phyloP scores from a whole-genome alignment of 495 filamentous ascomycete species.

The Lasiosphaeris hirsuta region DNA sequence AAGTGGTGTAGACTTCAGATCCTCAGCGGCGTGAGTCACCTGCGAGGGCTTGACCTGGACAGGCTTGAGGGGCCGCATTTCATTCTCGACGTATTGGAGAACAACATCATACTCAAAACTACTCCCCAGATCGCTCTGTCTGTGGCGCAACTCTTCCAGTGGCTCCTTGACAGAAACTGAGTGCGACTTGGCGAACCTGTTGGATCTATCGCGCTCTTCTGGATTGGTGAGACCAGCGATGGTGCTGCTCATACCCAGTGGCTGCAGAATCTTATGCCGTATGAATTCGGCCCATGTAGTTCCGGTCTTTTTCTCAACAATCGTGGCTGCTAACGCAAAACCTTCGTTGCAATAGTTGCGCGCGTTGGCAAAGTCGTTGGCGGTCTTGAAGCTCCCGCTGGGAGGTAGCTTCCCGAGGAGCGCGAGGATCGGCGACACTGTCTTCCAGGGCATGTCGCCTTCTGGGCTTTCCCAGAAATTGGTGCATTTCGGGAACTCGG shows the following conservation, averaged over 20 bases:
- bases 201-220: neutral
- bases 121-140: neutral
- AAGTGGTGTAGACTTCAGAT: neutral
- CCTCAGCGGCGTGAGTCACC: neutral
- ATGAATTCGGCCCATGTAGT: constrained; percentile 9
- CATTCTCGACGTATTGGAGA: neutral
- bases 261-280: constrained; percentile 4
- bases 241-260: constrained; percentile 14
- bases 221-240: neutral
- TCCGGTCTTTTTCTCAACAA: constrained; percentile 10
- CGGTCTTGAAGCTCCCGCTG: neutral
- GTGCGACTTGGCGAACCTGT: constrained; percentile 5
- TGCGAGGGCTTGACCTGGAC: constrained; percentile 5
- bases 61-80: neutral
- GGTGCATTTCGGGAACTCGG: constrained; percentile 13
- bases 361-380: neutral
- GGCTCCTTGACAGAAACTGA: constrained; percentile 4
- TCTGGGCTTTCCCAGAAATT: constrained; percentile 23
- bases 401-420: constrained; percentile 9
- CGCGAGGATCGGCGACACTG: neutral
- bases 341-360: constrained; percentile 25
- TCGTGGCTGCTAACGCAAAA: constrained; percentile 9
- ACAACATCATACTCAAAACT: neutral
- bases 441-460: constrained; percentile 15
- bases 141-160: neutral